Percentiles rank a stretch among this genome's conserved stretches.
Conservation (phyloP, 2,329 filamentous ascomycete genomes). For the Tolypocladium ovalisporum region DNA sequence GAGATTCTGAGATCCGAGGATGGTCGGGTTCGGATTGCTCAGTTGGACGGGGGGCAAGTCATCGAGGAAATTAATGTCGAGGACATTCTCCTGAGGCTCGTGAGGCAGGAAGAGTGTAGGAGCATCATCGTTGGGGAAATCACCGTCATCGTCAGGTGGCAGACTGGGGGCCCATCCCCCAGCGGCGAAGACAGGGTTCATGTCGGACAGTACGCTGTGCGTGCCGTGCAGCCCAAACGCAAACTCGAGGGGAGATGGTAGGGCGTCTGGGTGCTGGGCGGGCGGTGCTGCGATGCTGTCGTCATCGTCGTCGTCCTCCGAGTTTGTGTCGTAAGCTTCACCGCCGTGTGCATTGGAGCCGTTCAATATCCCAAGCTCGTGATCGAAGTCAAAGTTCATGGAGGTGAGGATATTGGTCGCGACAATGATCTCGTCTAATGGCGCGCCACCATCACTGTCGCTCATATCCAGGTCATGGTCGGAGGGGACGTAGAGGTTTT, state of each 20-base stretch:
- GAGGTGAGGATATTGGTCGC: not conserved
- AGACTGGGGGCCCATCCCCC: not conserved
- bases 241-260: not conserved
- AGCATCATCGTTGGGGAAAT: not conserved
- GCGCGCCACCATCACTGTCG: slow-evolving; percentile 22
- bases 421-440: slow-evolving; percentile 7
- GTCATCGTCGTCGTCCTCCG: not conserved
- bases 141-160: not conserved
- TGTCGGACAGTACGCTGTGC: not conserved
- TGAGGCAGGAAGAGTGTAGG: not conserved
- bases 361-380: not conserved
- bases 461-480: slow-evolving; percentile 22
- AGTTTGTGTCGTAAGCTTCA: not conserved
- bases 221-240: not conserved
- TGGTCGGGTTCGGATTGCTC: slow-evolving; percentile 22
- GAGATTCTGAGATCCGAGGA: slow-evolving; percentile 38
- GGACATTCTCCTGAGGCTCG: not conserved
- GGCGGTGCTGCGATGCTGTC: not conserved
- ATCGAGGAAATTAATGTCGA: not conserved
- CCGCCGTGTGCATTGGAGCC: not conserved
- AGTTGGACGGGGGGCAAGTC: slow-evolving; percentile 9
- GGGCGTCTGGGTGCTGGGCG: not conserved
- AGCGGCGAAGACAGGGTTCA: not conserved
- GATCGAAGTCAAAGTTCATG: slow-evolving; percentile 2
- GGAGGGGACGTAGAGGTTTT: not conserved